Evolutionary conservation across 1,284 basidiomycete species (phyloP).

Genomic region (Schizopora paradoxa): DNA sequence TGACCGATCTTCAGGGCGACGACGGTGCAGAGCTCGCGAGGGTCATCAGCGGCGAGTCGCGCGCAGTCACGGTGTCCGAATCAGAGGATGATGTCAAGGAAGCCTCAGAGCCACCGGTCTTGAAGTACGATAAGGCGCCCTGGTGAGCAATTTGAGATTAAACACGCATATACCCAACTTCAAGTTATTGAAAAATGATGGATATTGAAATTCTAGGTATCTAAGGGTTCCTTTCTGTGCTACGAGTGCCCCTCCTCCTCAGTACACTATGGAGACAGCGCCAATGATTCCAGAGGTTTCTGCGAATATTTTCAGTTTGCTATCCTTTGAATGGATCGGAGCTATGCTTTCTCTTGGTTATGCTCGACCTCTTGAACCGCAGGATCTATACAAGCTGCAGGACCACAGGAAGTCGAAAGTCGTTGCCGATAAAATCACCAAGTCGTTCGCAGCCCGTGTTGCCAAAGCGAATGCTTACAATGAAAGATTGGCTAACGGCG

Average conservation of each 20-base stretch:
- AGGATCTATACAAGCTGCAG: constrained; percentile 83
- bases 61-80: background rate
- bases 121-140: constrained; percentile 10
- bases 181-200: background rate
- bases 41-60: constrained; percentile 2
- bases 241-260: constrained; percentile 31
- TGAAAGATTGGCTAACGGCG: constrained; percentile 53
- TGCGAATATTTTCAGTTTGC: constrained; percentile 37
- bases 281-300: constrained; percentile 36
- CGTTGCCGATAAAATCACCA: constrained; percentile 59
- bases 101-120: background rate
- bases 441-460: constrained; percentile 60
- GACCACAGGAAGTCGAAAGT: constrained; percentile 50
- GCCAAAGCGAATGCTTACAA: constrained; percentile 68
- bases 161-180: background rate
- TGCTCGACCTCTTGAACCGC: constrained; percentile 72
- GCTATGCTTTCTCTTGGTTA: constrained; percentile 68
- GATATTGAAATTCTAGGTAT: constrained; percentile 2
- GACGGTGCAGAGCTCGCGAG: constrained; percentile 1
- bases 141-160: constrained; percentile 5
- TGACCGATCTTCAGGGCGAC: too few relatives aligned
- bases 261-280: constrained; percentile 41
- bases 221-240: constrained; percentile 21
- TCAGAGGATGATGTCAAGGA: background rate
- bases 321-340: constrained; percentile 71